Base-by-base conservation (phyloP, 2,329 filamentous ascomycete species). In the Neonectria hederae region DNA sequence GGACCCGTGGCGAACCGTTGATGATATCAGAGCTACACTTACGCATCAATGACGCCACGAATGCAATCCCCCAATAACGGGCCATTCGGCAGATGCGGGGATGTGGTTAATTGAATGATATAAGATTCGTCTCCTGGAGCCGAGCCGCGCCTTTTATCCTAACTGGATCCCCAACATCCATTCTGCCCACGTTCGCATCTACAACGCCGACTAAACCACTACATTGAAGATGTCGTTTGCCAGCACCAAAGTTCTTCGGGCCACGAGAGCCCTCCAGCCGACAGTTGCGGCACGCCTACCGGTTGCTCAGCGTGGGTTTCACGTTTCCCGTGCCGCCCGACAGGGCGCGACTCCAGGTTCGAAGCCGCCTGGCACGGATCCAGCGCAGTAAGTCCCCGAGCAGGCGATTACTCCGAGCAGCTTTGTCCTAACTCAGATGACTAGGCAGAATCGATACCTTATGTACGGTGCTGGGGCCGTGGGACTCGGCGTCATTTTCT, bases 31-130 rank as follows among this genome's bases (percentile, higher is more conserved):
- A 38, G 49, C 13, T 61, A 62, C 59, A 60, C 54, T 48, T 64
- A 71, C 70, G 61, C 61, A 74, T 69, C 54, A 49, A 73, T 73
- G 71, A 73, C 71, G 71, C 66, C 65, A 73, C 59, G 59, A 65
- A 55, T 35, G 43, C 30, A 42, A 21, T 4, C 10, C 46, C 26
- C 28, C 13, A 62, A 49, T 51, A 62, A 43, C 48, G 17, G 24
- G 19, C 13, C 6, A 14, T 38, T 48, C 38, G 21, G 19, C 10
- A 11, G 11, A 45, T 48, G 40, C 21, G 53, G 54, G 54, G 54
- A 59, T 54, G 60, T 32, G 32, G 35, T 63, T 35, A 19, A 65
- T 64, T 64, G 42, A 58, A 32, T 26, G 14, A 51, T 26, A 42
- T 22, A 35, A 26, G 9, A 17, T 49, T 17, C 30, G 42, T 52